Percentiles rank a stretch among this genome's conserved stretches.
Evolutionary conservation across 176 grass and related monocot genomes (phyloP).

Genomic region (Poa annua): DNA sequence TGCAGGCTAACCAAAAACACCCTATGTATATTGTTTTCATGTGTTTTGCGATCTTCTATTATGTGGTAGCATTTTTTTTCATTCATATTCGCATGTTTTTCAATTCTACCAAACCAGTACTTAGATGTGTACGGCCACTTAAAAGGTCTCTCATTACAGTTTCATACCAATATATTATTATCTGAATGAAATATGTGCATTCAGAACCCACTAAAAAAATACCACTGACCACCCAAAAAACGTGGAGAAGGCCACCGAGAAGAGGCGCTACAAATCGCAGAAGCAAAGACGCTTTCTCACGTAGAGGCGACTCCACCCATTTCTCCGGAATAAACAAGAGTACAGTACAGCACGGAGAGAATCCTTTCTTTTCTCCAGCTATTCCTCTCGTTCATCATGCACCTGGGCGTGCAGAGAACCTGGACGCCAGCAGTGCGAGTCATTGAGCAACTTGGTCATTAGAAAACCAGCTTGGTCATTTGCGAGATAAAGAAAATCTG

Average conservation of each 20-base stretch:
- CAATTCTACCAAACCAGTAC: no score
- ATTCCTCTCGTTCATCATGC: neutral
- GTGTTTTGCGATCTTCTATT: no score
- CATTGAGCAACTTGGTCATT: neutral
- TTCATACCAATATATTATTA: neutral
- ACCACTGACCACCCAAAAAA: neutral
- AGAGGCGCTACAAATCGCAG: neutral
- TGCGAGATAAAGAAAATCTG: neutral
- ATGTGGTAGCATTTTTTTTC: no score
- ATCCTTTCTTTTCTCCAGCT: neutral
- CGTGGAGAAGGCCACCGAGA: neutral
- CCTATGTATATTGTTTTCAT: no score
- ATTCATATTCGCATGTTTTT: no score
- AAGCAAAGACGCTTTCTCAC: neutral
- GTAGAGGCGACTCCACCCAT: neutral
- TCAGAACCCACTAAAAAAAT: neutral
- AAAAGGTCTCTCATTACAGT: neutral
- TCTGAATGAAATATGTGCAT: neutral
- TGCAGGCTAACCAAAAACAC: no score
- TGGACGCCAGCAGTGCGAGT: no score
- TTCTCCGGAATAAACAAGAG: neutral
- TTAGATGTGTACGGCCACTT: neutral
- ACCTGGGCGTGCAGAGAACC: neutral
- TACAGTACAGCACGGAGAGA: neutral
- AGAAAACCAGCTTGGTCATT: neutral